These are phyloP conservation scores for Euryodendron excelsum DNA, from an alignment of 148 eudicot genomes.

Conservation along the genomic window DNA sequence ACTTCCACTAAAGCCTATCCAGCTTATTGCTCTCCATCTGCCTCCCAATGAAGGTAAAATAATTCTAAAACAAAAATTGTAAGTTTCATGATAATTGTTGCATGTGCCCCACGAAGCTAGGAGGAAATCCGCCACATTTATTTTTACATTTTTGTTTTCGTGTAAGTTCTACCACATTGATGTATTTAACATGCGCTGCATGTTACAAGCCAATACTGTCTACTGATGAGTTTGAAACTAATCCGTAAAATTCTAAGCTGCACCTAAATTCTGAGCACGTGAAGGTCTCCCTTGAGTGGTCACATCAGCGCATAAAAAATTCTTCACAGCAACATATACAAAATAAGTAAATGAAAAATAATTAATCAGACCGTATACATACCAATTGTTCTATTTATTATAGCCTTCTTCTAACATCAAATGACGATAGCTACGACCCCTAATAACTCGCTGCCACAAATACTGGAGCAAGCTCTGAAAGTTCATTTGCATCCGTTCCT, in stretches of 20 bases:
- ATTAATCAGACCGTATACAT: slow-evolving; percentile 16
- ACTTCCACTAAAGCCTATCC: not conserved
- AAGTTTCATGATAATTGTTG: not conserved
- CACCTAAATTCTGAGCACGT: not conserved
- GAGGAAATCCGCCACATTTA: not conserved
- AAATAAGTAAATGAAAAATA: not conserved
- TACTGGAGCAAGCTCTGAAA: slow-evolving; percentile 39
- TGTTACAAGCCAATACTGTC: not conserved
- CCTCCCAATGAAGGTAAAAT: not conserved
- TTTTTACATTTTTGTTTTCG: too few relatives aligned
- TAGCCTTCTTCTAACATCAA: slow-evolving; percentile 75
- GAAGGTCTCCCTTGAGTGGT: not conserved
- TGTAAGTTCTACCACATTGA: too few relatives aligned
- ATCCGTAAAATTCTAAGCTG: not conserved
- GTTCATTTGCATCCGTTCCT: slow-evolving; percentile 63
- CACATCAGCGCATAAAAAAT: not conserved
- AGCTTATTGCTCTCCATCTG: not conserved
- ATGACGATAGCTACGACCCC: slow-evolving; percentile 96
- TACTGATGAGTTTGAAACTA: not conserved
- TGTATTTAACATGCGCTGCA: too few relatives aligned
- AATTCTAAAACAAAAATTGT: not conserved
- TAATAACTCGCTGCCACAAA: slow-evolving; percentile 69
- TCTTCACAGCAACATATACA: not conserved
- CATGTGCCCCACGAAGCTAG: not conserved
- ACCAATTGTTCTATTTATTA: slow-evolving; percentile 43